Evolutionary conservation across 192 early-diverging fungal genomes (phyloP), one percentile per base, ranked within the genome.

Genomic region (Coemansia sp.): DNA sequence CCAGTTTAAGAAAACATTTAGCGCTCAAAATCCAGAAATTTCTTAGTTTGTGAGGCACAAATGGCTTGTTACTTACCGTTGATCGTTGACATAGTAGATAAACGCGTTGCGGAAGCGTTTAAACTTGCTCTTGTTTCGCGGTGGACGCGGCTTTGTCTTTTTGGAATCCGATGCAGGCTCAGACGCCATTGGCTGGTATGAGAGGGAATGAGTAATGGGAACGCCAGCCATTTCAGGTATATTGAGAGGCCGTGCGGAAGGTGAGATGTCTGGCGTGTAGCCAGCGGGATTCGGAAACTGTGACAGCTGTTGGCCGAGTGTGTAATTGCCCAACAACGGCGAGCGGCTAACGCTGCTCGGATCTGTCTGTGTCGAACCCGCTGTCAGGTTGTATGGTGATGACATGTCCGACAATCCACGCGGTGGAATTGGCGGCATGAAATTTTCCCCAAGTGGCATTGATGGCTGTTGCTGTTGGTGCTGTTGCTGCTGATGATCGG

Each of bases 21-120:
- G 51, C 22, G 51, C 24, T 9, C 51, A 53, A 21, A 53, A 29
- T 4, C 21, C 24, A 11, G 11, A 5, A 4, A 17, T 5, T n/a
- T 47, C 43, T 47, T 12, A 17, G n/a, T 47, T 21, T 24, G 11
- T 11, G 9, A 24, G 12, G 51, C 22, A 43, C 5, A 9, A 12
- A 21, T 25, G 17, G 17, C 32, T 8, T 35, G 32, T 8, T 55
- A 25, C 66, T 62, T 83, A 73, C 69, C 82, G 72, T 66, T 80
- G 77, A 57, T 83, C 76, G 63, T 83, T 83, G 60, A 83, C 82
- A 65, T 60, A 83, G 64, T 65, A 83, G 35, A 83, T 83, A 57
- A 80, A 83, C 25, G 82, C 77, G 23, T 83, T 83, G 41, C 82
- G 76, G 48, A 83, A 83, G 57, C 82, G 82, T 51, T 83, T 83